phyloP scores from a whole-genome alignment of 176 grass and related monocot species.

The Saccharum officinarum region DNA sequence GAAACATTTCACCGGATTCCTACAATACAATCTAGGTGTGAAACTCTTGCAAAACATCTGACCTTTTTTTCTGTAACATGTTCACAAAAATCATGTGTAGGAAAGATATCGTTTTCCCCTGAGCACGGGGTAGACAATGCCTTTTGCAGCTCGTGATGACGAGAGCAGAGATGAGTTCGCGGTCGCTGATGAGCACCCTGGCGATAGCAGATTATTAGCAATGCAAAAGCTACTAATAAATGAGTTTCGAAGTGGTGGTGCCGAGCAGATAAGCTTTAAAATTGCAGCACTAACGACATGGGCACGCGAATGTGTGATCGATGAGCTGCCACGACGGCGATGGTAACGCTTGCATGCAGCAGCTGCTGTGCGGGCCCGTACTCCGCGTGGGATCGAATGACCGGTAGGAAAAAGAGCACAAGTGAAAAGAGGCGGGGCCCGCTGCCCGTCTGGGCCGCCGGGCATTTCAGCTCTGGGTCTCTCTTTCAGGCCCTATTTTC shows the following conservation, averaged over 20 bases:
- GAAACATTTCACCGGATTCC: too few species aligned
- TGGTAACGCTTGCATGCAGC: neutral
- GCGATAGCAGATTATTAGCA: neutral
- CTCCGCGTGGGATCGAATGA: neutral
- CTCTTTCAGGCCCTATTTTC: slow-evolving; percentile 1
- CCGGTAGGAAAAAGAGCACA: neutral
- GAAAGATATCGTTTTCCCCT: neutral
- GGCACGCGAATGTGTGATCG: neutral
- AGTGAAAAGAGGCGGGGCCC: neutral
- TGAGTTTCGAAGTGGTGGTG: slow-evolving; percentile 20
- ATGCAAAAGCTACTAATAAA: neutral
- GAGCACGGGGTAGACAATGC: neutral
- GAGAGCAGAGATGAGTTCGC: neutral
- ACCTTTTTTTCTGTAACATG: neutral
- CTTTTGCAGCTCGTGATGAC: neutral
- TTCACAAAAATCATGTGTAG: neutral
- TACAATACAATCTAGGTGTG: too few species aligned
- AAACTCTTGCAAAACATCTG: neutral
- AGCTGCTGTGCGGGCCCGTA: neutral
- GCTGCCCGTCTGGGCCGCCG: neutral
- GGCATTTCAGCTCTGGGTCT: neutral
- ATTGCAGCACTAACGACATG: slow-evolving; percentile 39
- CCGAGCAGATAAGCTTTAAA: slow-evolving; percentile 34
- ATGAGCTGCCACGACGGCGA: neutral
- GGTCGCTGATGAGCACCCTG: too few species aligned